Conservation (phyloP, 2,329 filamentous ascomycete species). For the Cladosporium oxysporum region DNA sequence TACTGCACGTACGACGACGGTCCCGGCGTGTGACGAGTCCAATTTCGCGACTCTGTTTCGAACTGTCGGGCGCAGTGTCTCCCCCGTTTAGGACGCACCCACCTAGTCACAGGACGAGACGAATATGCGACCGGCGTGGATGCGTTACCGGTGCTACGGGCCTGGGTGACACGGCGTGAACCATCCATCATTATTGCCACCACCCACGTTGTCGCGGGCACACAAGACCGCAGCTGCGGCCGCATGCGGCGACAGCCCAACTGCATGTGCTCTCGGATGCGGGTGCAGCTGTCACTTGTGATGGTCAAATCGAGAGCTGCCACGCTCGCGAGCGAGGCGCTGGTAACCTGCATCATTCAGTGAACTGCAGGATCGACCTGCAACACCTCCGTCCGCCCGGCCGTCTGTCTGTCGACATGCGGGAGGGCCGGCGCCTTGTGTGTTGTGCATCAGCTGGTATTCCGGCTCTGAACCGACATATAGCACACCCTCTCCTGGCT, state of each 20-base stretch:
- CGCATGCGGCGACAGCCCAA: background rate
- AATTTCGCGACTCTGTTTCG: background rate
- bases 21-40: background rate
- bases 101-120: constrained; percentile 13
- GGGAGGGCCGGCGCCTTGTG: constrained; percentile 11
- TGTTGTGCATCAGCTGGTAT: constrained; percentile 18
- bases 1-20: background rate
- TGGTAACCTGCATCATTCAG: background rate
- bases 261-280: constrained; percentile 7
- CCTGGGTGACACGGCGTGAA: constrained; percentile 2
- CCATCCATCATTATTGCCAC: background rate
- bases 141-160: background rate
- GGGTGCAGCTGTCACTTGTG: constrained; percentile 15
- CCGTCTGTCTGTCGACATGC: constrained; percentile 1
- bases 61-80: background rate
- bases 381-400: background rate
- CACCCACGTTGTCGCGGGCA: constrained; percentile 13
- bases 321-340: constrained; percentile 4
- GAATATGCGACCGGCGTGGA: background rate
- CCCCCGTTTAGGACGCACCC: background rate
- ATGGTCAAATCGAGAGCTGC: constrained; percentile 13
- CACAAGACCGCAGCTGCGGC: constrained; percentile 9
- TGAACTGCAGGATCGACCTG: constrained; percentile 6
- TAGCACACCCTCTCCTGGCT: constrained; percentile 5
- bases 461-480: constrained; percentile 12